A percentile compares a stretch with the other conserved stretches of the same genome.
Conservation (phyloP, 176 grass and related monocot genomes). For the Triticum urartu region DNA sequence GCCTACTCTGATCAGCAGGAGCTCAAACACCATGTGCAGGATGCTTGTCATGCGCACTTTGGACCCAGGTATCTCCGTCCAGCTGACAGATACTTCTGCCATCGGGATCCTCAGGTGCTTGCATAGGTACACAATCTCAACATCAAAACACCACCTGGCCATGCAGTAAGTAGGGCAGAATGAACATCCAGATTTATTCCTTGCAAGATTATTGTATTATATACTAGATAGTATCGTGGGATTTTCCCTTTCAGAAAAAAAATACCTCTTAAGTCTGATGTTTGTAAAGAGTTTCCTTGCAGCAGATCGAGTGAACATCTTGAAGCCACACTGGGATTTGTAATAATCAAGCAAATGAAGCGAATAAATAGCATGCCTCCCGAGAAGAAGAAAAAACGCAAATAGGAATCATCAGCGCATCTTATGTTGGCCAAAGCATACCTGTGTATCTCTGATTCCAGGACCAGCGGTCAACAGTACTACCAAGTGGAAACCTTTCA, state of each 20-base stretch:
- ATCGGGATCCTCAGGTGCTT: constrained; percentile 83
- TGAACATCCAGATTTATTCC: neutral
- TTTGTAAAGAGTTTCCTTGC: constrained; percentile 92
- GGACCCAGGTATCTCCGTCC: constrained; percentile 95
- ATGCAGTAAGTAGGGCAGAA: neutral
- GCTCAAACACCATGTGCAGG: constrained; percentile 95
- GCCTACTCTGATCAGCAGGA: constrained; percentile 77
- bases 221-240: neutral
- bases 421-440: constrained; percentile 26
- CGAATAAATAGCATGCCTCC: neutral
- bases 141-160: constrained; percentile 93
- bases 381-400: neutral
- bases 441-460: constrained; percentile 90
- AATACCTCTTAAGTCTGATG: constrained; percentile 86
- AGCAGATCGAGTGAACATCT: constrained; percentile 95
- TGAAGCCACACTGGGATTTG: constrained; percentile 85
- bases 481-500: constrained; percentile 98
- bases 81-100: constrained; percentile 78
- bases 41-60: constrained; percentile 85
- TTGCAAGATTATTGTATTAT: neutral
- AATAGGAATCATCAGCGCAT: neutral
- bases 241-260: neutral
- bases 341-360: constrained; percentile 33
- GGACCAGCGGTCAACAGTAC: constrained; percentile 85
- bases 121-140: constrained; percentile 91